Evolutionary conservation across 2,329 filamentous ascomycete species (phyloP).

Genomic region (Fusarium sp.): DNA sequence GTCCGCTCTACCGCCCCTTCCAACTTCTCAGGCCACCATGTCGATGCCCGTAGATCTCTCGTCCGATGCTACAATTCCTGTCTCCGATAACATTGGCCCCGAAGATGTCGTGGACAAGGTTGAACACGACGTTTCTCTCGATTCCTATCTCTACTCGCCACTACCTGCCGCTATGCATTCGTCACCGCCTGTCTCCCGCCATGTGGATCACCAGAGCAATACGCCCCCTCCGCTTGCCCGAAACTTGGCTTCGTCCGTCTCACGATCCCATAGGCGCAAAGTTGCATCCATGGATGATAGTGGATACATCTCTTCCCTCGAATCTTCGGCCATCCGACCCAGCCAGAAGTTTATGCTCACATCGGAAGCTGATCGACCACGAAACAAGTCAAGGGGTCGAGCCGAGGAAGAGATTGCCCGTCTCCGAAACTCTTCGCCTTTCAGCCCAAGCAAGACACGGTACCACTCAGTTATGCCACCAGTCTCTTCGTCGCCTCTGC

Average conservation of each 20-base stretch:
- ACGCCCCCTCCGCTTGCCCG: slow-evolving; percentile 80
- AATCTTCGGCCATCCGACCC: slow-evolving; percentile 86
- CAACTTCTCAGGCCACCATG: slow-evolving; percentile 53
- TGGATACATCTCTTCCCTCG: slow-evolving; percentile 95
- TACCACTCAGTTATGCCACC: slow-evolving; percentile 64
- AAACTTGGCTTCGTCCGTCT: slow-evolving; percentile 70
- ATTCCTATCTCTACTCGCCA: slow-evolving; percentile 75
- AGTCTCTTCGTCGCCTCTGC: slow-evolving; percentile 75
- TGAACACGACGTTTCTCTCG: slow-evolving; percentile 54
- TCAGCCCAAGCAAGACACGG: slow-evolving; percentile 83
- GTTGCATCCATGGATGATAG: slow-evolving; percentile 87
- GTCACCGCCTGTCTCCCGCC: slow-evolving; percentile 83
- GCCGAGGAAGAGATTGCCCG: slow-evolving; percentile 97
- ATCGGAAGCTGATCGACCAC: slow-evolving; percentile 82
- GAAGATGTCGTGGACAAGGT: slow-evolving; percentile 61
- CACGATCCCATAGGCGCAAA: slow-evolving; percentile 78
- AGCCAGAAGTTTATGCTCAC: slow-evolving; percentile 75
- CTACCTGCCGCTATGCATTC: slow-evolving; percentile 80
- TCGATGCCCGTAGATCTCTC: slow-evolving; percentile 69
- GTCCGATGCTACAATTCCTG: slow-evolving; percentile 81
- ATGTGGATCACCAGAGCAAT: slow-evolving; percentile 68
- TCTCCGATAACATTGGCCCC: slow-evolving; percentile 71
- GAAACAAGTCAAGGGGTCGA: slow-evolving; percentile 81
- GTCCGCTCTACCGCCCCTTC: slow-evolving; percentile 54
- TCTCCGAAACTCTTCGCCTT: slow-evolving; percentile 90